phyloP scores from a whole-genome alignment of 2,329 filamentous ascomycete genomes.

The Fusarium sp. region DNA sequence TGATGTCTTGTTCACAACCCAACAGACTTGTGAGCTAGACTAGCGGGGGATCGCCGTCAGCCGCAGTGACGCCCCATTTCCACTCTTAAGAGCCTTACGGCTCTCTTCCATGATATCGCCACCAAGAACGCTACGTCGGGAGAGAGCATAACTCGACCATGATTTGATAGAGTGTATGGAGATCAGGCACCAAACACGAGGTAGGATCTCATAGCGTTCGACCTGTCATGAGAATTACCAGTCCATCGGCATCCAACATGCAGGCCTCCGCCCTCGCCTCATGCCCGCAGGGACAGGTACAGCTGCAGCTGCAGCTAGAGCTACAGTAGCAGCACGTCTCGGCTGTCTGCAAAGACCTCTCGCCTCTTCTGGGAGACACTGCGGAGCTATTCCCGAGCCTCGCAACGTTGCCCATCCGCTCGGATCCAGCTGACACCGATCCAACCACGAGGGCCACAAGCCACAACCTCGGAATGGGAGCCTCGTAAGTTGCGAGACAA shows the following conservation, averaged over 20 bases:
- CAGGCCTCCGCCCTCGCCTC: conserved; percentile 38
- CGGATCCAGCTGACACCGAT: conserved; percentile 18
- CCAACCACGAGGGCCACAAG: conserved; percentile 12
- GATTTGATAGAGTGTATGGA: background rate
- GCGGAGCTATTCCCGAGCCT: conserved; percentile 20
- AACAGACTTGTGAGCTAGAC: background rate
- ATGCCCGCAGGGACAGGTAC: conserved; percentile 17
- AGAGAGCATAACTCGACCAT: background rate
- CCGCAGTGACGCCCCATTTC: conserved; percentile 26
- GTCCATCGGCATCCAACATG: conserved; percentile 32
- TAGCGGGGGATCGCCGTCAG: conserved; percentile 38
- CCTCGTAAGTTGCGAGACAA: background rate
- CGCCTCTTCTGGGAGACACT: conserved; percentile 24
- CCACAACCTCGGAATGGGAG: background rate
- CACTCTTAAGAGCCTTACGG: conserved; percentile 33
- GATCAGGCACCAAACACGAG: conserved; percentile 33
- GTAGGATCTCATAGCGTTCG: conserved; percentile 8
- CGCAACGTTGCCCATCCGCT: conserved; percentile 6
- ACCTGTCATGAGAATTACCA: conserved; percentile 32
- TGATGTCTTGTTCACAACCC: conserved; percentile 15
- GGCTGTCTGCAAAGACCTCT: conserved; percentile 14
- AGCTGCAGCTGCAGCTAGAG: conserved; percentile 27
- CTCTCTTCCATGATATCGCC: conserved; percentile 37
- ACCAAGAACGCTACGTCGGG: conserved; percentile 11
- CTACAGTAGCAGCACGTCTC: conserved; percentile 7